Base-by-base conservation (phyloP, 305 asterid genomes). In the Ilex paraguariensis region DNA sequence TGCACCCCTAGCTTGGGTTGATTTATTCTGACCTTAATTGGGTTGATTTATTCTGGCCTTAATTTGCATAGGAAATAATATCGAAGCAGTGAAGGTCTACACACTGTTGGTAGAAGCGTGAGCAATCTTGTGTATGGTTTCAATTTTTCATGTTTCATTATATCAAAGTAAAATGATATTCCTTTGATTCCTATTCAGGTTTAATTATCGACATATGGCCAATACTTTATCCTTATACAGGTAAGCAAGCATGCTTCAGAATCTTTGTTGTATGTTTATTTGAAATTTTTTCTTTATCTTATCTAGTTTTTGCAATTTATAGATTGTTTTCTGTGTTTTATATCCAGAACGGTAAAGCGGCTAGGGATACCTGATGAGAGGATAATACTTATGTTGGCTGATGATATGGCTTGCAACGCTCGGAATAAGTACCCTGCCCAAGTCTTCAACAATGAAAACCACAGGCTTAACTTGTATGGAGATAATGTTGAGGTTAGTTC, bases 331-430 rank as follows among this genome's bases (percentile, higher is more conserved):
- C 31, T 61, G 1, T 28, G n/a, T 48, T 49, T 66, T 75, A 57
- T 52, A 63, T 67, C 57, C 75, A 94, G 98, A 75, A 94, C 96
- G 13, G 99, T 94, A 65, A 93, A 94, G 69, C 82, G 96, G 52
- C 73, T 94, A 65, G 96, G 99, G 63, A 94, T 94, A 73, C 98
- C 97, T 21, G 97, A 94, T 56, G 97, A 94, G 82, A 90, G 98
- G 77, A 94, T 90, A 66, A 90, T 94, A 71, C 85, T 94, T 51
- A 94, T 90, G 99, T 75, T 90, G 86, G 97, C 95, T 63, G 98
- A 94, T 78, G 98, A 94, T 75, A 94, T 94, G 97, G 99, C 96
- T 59, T 90, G 99, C 81, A 94, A 94, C 78, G 76, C 99, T 57
- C 91, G 96, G 66, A 94, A 94, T 73, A 94, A 88, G 83, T 94